Base-by-base conservation (phyloP, 1,284 basidiomycete genomes). In the Coniophora puteana region DNA sequence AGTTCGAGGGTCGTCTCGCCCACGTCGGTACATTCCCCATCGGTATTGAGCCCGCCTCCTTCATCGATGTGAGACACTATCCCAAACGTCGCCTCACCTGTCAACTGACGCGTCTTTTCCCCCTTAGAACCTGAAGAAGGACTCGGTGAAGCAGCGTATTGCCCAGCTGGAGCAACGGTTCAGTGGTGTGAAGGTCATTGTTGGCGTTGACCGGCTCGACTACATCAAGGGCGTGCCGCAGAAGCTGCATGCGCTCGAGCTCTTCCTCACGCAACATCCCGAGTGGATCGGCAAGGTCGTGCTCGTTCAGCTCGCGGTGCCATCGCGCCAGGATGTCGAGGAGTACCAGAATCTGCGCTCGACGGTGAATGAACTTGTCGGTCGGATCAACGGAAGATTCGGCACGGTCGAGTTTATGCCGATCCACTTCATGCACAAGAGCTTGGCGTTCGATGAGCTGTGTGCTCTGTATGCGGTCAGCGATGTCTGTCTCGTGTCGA, bases 151-250 rank as follows among this genome's bases (percentile, higher is more conserved):
- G 59, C 74, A 80, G 44, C 84, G 96, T 20, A 83, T 99, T 46
- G 62, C 75, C 28, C 78, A 85, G 48, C 77, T 99, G 23, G 85
- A 94, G 65, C 81, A 89, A 39, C 81, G 94, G 32, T 99, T 98
- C 64, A 81, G 86, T 33, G 94, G 90, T 36, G 90, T 94, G 60
- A 98, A 98, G 67, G 86, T 99, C 59, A 97, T 99, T 59, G 93
- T 99, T 46, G 96, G 95, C 43, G 95, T 99, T 28, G 96, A 99
- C 63, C 83, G 95, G 32, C 75, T 99, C 38, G 96, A 99, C 63
- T 99, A 99, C 68, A 99, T 99, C 83, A 99, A 99, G 74, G 95
- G 95, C 58, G 93, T 99, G 21, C 95, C 95, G 3, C 95, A 99
- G 63, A 99, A 99, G 65, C 70, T 99, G 41, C 93, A 98, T 61